Base-by-base conservation (phyloP, 108 stramenopile genomes). In the Pinguiococcus pyrenoidosus region DNA sequence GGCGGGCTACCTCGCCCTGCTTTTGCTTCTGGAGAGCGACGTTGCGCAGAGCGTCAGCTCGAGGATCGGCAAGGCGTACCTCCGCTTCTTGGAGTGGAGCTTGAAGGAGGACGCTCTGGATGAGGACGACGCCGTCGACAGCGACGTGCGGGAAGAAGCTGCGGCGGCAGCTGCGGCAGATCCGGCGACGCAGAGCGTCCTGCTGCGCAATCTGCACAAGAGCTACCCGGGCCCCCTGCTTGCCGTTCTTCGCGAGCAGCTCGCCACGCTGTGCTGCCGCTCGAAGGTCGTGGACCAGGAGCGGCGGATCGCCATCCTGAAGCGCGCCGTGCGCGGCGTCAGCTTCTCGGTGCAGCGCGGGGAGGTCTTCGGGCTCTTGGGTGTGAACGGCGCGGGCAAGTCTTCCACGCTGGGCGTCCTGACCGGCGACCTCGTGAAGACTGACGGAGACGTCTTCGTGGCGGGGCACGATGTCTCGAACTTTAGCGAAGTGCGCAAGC, bases 401-500 rank as follows among this genome's bases (percentile, higher is more conserved):
- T 47, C 54, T 9, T 42, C 59, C 27, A 64, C 51, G 4, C 12
- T 71, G 6, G 29, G 55, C 16, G 14, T 59, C 5, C 45, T 71
- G 8, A 59, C 57, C 5, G 54, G 63, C 32, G 65, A 67, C 17
- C 8, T 34, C 22, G 6, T 21, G 13, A 49, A 38, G 18, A 51
- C 65, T 3, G 29, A 3, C 0, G 65, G 65, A 21, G 16, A 29
- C 12, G 58, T 41, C 26, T 53, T 1, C 17, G 25, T 67, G 20
- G 29, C 29, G 0, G 27, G 49, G 18, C 14, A 29, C 22, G 45
- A 56, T 4, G 12, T 51, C 20, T 23, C 36, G 8, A 24, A 51
- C 12, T 74, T 77, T 29, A 68, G 44, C 3, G 73, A 92, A 39
- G 78, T 88, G 51, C 56, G 6, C 1, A 32, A 49, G n/a, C 27